Evolutionary conservation across 2,329 filamentous ascomycete species (phyloP), one percentile per base, ranked within the genome.

Genomic region (Pestalotiopsis sp.): DNA sequence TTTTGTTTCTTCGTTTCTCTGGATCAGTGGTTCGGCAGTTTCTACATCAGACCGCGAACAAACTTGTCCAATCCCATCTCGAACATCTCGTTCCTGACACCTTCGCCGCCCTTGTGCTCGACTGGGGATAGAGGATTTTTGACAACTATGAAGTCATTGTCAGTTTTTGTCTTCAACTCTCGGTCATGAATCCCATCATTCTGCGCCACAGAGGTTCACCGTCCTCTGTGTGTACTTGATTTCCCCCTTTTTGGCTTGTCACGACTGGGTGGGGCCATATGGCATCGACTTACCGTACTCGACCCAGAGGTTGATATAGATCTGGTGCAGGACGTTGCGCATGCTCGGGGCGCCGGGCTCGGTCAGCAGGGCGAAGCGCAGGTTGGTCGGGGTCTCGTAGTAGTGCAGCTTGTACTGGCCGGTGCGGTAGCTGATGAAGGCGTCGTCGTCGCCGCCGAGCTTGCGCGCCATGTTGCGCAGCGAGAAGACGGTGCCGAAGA

Each of bases 401-500:
- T 97, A 99, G 84, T 99, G 96, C 75, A 99, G 89, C 84, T 98
- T 98, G 87, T 99, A 99, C 82, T 97, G 92, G 74, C 88, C 93
- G 66, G 96, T 99, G 75, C 94, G 92, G 83, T 93, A 99, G 74
- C 92, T 94, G 75, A 99, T 92, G 81, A 99, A 99, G 78, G 93
- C 94, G 84, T 98, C 95, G 80, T 98, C 94, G 67, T 94, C 90
- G 73, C 95, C 95, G 77, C 95, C 95, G 62, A 99, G 89, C 85
- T 98, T 97, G 81, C 94, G 93, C 71, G 93, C 94, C 92, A 99
- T 97, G 83, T 98, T 98, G 76, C 96, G 92, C 75, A 99, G 86
- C 63, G 94, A 97, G 84, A 98, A 99, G 72, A 99, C 91, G 69
- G 95, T 96, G 75, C 96, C 96, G 81, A 98, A 99, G 79, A 99